Evolutionary conservation across 768 basidiomycete genomes (phyloP).

Genomic region (Clitopilus passeckerianus): DNA sequence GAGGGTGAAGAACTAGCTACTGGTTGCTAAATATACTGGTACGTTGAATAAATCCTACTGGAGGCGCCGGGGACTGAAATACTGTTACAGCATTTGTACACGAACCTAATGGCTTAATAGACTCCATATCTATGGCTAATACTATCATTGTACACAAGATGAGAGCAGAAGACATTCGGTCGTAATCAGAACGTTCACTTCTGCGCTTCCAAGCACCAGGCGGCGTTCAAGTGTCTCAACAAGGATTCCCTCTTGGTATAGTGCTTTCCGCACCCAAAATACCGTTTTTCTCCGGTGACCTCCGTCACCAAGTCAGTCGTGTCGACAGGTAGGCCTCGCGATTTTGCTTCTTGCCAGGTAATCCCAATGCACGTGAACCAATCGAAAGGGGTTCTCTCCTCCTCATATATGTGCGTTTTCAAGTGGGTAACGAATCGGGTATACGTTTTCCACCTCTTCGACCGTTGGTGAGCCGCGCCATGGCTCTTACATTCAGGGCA

Average conservation of each 20-base stretch:
- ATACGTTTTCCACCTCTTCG: background rate
- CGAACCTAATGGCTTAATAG: too few species aligned
- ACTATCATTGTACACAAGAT: too few species aligned
- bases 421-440: background rate
- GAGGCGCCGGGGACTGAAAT: too few species aligned
- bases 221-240: constrained; percentile 36
- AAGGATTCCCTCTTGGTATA: constrained; percentile 44
- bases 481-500: too few species aligned
- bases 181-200: constrained; percentile 7
- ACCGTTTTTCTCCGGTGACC: constrained; percentile 15
- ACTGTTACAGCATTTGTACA: too few species aligned
- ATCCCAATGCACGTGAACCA: background rate
- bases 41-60: background rate
- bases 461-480: background rate
- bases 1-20: constrained; percentile 31
- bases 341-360: background rate
- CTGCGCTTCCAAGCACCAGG: constrained; percentile 22
- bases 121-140: too few species aligned
- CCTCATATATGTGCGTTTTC: background rate
- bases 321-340: background rate
- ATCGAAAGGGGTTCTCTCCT: background rate
- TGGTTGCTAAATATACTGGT: constrained; percentile 6
- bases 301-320: background rate
- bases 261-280: constrained; percentile 34
- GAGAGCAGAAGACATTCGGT: too few species aligned